Evolutionary conservation across 108 stramenopile genomes (phyloP).

Genomic region (Cyclostephanos tholiformis): DNA sequence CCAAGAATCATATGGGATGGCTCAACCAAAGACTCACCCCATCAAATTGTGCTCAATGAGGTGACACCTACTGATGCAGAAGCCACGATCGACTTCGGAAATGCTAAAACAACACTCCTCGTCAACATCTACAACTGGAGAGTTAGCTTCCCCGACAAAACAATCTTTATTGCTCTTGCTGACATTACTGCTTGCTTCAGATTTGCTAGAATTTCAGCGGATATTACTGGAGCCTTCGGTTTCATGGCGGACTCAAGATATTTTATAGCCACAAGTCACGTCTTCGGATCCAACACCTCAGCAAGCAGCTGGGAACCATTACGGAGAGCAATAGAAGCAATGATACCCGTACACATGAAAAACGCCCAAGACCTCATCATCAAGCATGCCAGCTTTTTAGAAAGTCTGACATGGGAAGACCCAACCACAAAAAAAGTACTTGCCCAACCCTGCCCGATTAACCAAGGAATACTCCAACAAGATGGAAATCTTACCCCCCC

Average conservation of each 20-base stretch:
- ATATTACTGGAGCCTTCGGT: slow-evolving; percentile 14
- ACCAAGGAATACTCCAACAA: no score
- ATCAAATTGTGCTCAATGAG: no score
- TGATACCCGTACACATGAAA: neutral
- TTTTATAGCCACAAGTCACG: neutral
- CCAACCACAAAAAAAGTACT: no score
- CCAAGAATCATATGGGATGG: neutral
- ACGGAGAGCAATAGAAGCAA: neutral
- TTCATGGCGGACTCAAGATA: no score
- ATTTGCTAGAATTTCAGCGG: neutral
- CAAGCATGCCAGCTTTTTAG: neutral
- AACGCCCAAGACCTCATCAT: no score
- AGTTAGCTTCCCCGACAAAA: neutral
- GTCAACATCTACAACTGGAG: neutral
- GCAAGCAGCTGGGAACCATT: slow-evolving; percentile 12
- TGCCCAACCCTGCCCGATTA: no score
- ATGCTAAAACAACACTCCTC: neutral
- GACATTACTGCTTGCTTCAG: slow-evolving; percentile 8
- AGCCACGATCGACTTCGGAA: slow-evolving; percentile 1
- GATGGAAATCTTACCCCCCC: no score
- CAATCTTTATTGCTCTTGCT: neutral
- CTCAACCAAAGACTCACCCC: neutral
- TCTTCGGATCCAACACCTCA: slow-evolving; percentile 1
- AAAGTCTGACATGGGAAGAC: no score
- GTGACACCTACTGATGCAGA: neutral